Conservation (phyloP, 208 protist species). For the Strigomonas culicis region DNA sequence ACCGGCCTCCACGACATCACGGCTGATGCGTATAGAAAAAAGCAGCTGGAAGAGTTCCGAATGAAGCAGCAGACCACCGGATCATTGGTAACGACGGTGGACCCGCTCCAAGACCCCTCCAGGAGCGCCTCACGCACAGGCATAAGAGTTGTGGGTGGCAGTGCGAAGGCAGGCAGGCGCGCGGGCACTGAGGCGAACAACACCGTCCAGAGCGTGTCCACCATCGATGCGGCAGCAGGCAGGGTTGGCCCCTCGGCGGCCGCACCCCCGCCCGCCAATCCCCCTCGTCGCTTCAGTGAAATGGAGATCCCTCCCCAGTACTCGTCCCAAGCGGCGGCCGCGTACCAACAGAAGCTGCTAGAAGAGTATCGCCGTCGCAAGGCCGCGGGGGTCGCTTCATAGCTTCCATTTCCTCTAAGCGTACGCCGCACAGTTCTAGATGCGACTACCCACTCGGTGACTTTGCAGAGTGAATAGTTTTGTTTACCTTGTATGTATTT, state of each 20-base stretch:
- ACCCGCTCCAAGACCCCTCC: not conserved
- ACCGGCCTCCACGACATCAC: constrained; percentile 40
- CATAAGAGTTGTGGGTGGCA: not conserved
- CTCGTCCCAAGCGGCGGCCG: constrained; percentile 64
- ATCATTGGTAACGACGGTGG: not conserved
- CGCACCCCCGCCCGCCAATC: not conserved
- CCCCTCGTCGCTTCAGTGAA: constrained; percentile 12
- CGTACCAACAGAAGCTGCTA: constrained; percentile 81
- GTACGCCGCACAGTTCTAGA: not conserved
- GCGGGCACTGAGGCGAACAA: not conserved
- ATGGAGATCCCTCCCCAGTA: constrained; percentile 55
- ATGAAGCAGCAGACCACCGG: constrained; percentile 25
- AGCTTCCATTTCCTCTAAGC: not conserved
- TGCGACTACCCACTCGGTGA: not conserved
- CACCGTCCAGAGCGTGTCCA: not conserved
- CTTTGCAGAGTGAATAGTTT: not conserved
- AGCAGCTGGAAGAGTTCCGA: constrained; percentile 69
- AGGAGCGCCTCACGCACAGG: not conserved
- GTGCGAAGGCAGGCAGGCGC: not conserved
- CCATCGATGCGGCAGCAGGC: not conserved
- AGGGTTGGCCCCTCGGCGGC: not conserved
- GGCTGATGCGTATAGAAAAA: constrained; percentile 66
- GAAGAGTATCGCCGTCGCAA: constrained; percentile 65
- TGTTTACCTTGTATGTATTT: too few species aligned
- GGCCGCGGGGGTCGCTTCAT: not conserved